Evolutionary conservation across 345 rosid species (phyloP).

Genomic region (Gossypium australe): DNA sequence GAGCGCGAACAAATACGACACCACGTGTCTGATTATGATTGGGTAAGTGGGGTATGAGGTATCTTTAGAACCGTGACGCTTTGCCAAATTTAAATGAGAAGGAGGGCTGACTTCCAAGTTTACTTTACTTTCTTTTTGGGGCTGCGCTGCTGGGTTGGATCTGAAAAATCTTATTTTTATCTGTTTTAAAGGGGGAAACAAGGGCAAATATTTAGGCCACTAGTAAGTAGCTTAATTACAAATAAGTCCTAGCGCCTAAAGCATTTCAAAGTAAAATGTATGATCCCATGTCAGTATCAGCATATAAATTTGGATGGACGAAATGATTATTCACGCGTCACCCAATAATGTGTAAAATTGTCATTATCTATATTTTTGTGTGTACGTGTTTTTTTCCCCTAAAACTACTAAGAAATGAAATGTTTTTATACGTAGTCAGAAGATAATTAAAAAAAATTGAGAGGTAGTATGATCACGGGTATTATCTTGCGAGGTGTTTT

Average conservation of each 20-base stretch:
- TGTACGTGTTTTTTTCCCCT: too few species aligned
- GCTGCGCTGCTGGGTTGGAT: background rate
- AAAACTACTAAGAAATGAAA: too few species aligned
- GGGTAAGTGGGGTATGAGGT: background rate
- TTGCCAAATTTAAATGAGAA: background rate
- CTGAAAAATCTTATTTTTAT: background rate
- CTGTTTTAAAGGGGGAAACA: background rate
- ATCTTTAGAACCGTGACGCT: conserved; percentile 8
- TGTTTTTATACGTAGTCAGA: too few species aligned
- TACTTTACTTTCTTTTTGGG: background rate
- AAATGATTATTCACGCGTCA: background rate
- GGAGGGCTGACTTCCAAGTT: background rate
- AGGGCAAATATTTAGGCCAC: background rate
- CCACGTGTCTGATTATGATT: conserved; percentile 25
- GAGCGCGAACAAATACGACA: background rate
- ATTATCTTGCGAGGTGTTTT: too few species aligned
- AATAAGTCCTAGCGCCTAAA: background rate
- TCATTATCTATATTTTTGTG: background rate
- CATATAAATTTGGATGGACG: background rate
- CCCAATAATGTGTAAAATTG: background rate
- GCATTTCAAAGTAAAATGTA: background rate
- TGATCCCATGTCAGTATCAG: background rate
- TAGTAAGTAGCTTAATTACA: background rate
- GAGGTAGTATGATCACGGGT: too few species aligned
- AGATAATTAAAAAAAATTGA: too few species aligned